Evolutionary conservation across 2,329 filamentous ascomycete genomes (phyloP).

Genomic region (Penicillium thymicola): DNA sequence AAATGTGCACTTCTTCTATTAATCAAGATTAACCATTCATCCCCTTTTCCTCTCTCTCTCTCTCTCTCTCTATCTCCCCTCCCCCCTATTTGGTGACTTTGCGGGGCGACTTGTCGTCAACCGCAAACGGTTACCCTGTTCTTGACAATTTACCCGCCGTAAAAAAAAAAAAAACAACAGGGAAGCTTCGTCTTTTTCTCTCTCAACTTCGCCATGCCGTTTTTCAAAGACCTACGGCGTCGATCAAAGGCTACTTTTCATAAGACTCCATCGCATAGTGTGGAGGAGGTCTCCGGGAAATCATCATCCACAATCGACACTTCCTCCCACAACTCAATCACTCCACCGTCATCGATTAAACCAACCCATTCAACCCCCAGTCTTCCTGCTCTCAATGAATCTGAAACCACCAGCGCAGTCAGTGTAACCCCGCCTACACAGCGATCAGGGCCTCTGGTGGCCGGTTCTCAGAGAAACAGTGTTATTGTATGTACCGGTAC

Average conservation of each 20-base stretch:
- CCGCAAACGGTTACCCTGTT: conserved; percentile 32
- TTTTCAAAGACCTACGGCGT: conserved; percentile 73
- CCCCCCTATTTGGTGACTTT: conserved; percentile 9
- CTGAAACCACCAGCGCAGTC: conserved; percentile 45
- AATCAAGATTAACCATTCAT: not conserved
- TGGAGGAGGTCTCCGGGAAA: conserved; percentile 61
- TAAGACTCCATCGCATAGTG: conserved; percentile 42
- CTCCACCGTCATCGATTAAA: conserved; percentile 69
- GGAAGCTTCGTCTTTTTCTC: conserved; percentile 1
- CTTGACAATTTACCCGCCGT: not conserved
- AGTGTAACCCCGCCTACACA: conserved; percentile 40
- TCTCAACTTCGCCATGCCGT: conserved; percentile 46
- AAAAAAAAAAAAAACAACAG: conserved; percentile 3
- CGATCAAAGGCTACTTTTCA: conserved; percentile 73
- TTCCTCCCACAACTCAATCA: conserved; percentile 60
- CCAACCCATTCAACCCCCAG: conserved; percentile 65
- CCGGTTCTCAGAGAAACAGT: conserved; percentile 43
- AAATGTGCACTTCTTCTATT: not conserved
- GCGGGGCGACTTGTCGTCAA: conserved; percentile 24
- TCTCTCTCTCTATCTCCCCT: no score
- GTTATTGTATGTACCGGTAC: conserved; percentile 36
- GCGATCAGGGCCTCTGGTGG: conserved; percentile 45
- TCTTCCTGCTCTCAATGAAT: conserved; percentile 49
- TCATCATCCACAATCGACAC: conserved; percentile 62
- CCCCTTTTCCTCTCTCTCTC: not conserved